Percentiles rank a stretch among this genome's conserved stretches.
These are phyloP conservation scores for Xerocomellus intermedius DNA, from an alignment of 768 basidiomycete genomes.

Conservation along the genomic window DNA sequence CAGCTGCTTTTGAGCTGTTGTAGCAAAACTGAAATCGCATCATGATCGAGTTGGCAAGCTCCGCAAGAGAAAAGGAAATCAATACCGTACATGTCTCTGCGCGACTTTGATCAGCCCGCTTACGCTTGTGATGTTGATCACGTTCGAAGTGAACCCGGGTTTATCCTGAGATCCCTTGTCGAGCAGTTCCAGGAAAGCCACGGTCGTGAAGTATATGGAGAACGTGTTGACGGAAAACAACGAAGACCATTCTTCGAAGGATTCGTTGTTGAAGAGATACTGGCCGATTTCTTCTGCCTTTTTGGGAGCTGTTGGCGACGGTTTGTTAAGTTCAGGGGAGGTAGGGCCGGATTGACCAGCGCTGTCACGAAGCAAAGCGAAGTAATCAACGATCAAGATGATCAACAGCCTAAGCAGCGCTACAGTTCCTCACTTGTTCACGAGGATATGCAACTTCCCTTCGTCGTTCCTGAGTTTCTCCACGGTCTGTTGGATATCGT, in stretches of 20 bases:
- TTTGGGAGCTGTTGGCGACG: conserved; percentile 55
- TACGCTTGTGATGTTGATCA: conserved; percentile 78
- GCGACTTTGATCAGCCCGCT: conserved; percentile 69
- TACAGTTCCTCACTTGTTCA: conserved; percentile 67
- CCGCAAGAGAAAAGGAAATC: background rate
- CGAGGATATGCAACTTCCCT: conserved; percentile 72
- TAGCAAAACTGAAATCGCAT: conserved; percentile 61
- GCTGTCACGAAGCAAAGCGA: conserved; percentile 35
- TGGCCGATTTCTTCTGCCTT: conserved; percentile 63
- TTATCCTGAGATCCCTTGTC: conserved; percentile 66
- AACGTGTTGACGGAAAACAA: conserved; percentile 69
- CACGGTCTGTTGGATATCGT: conserved; percentile 59
- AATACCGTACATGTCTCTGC: conserved; percentile 69
- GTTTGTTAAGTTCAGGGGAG: conserved; percentile 56
- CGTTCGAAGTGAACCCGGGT: conserved; percentile 56
- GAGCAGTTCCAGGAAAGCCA: conserved; percentile 73
- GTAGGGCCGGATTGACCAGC: conserved; percentile 73
- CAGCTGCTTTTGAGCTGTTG: conserved; percentile 79
- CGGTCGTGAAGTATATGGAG: conserved; percentile 75
- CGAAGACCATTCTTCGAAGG: conserved; percentile 59
- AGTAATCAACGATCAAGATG: conserved; percentile 1
- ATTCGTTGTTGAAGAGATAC: conserved; percentile 69
- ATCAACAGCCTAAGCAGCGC: background rate
- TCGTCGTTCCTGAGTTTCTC: conserved; percentile 39
- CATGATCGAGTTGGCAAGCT: background rate